A percentile compares a stretch with the other conserved stretches of the same genome.
These are phyloP conservation scores for Ophiostoma perfectum DNA, from an alignment of 2,329 filamentous ascomycete species.

Conservation along the genomic window DNA sequence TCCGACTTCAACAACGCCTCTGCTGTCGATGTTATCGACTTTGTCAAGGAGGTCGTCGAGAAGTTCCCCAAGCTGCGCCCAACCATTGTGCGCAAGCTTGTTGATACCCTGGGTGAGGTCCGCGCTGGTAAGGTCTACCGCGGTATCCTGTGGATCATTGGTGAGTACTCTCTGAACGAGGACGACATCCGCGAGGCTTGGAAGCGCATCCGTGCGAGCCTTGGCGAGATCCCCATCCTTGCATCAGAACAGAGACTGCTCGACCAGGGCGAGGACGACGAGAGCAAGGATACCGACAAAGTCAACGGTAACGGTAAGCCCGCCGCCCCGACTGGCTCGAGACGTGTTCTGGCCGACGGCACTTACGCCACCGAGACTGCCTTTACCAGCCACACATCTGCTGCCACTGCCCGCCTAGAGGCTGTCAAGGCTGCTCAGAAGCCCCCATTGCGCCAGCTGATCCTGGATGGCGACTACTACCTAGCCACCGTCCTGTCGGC, in stretches of 20 bases:
- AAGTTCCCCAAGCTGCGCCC: slow-evolving; percentile 88
- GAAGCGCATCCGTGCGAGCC: slow-evolving; percentile 88
- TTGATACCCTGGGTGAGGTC: slow-evolving; percentile 86
- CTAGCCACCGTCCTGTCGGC: slow-evolving; percentile 91
- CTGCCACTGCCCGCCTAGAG: slow-evolving; percentile 83
- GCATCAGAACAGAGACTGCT: slow-evolving; percentile 88
- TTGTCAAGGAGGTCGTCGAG: slow-evolving; percentile 98
- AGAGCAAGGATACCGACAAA: slow-evolving; percentile 56
- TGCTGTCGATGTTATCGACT: slow-evolving; percentile 94
- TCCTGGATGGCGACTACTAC: slow-evolving; percentile 96
- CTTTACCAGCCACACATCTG: slow-evolving; percentile 77
- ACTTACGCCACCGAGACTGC: slow-evolving; percentile 97
- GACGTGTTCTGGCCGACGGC: slow-evolving; percentile 89
- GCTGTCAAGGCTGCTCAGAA: slow-evolving; percentile 97
- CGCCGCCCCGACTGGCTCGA: slow-evolving; percentile 71
- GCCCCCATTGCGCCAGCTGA: slow-evolving; percentile 86
- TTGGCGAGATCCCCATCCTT: slow-evolving; percentile 95
- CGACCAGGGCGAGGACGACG: slow-evolving; percentile 71
- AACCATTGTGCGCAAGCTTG: slow-evolving; percentile 81
- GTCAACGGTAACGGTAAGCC: slow-evolving; percentile 75
- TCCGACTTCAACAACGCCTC: slow-evolving; percentile 96
- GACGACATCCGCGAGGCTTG: slow-evolving; percentile 93
- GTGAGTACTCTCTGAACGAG: slow-evolving; percentile 91
- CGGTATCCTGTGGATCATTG: slow-evolving; percentile 94
- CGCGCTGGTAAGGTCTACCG: slow-evolving; percentile 96